Percentiles rank a stretch among this genome's conserved stretches.
Evolutionary conservation across 257 asterid species (phyloP).

Genomic region (Dorcoceras hygrometricum): DNA sequence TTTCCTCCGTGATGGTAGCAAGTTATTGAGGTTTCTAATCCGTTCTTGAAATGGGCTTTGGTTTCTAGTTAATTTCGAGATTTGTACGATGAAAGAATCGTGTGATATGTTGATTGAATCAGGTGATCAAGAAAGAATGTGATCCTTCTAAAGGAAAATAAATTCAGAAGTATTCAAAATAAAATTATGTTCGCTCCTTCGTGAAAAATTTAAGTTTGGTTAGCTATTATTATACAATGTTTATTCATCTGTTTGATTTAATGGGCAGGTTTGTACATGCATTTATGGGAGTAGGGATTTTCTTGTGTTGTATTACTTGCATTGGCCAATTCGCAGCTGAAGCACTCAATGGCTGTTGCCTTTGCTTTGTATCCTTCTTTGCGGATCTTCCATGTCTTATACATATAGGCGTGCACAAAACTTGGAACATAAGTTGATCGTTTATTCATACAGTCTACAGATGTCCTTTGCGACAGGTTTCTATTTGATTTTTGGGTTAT

Average conservation of each 20-base stretch:
- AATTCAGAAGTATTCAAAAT: too few relatives aligned
- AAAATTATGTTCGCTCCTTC: too few relatives aligned
- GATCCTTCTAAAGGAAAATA: too few relatives aligned
- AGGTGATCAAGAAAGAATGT: neutral
- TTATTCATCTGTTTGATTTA: slow-evolving; percentile 13
- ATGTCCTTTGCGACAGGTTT: neutral
- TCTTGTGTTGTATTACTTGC: slow-evolving; percentile 52
- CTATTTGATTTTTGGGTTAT: slow-evolving; percentile 2
- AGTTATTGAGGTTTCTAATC: neutral
- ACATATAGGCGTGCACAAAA: slow-evolving; percentile 8
- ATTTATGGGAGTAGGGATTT: slow-evolving; percentile 63
- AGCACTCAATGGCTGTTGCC: slow-evolving; percentile 81
- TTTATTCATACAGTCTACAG: neutral
- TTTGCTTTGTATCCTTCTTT: slow-evolving; percentile 81
- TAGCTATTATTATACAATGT: neutral
- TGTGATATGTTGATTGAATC: neutral
- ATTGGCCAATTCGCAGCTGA: slow-evolving; percentile 83
- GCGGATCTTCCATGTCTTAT: neutral
- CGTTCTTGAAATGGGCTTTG: neutral
- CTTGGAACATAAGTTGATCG: neutral
- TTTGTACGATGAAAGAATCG: neutral
- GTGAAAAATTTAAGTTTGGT: too few relatives aligned
- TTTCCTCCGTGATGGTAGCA: too few relatives aligned
- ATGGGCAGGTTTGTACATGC: slow-evolving; percentile 77
- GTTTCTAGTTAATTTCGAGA: neutral